Evolutionary conservation across 768 basidiomycete genomes (phyloP).

Genomic region (Russula griseocarnosa): DNA sequence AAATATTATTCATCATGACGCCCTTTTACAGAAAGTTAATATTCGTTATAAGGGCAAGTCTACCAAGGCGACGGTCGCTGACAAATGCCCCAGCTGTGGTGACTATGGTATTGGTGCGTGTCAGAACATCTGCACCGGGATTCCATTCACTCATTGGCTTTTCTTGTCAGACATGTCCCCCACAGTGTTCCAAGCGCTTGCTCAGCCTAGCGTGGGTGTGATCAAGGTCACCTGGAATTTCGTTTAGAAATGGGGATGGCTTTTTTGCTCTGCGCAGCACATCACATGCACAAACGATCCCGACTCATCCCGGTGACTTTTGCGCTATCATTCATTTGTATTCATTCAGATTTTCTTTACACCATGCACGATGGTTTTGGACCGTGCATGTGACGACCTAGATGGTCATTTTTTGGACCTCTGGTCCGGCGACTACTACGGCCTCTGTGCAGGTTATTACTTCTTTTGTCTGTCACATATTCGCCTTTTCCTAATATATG

Average conservation of each 20-base stretch:
- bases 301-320: background rate
- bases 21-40: constrained; percentile 10
- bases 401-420: constrained; percentile 10
- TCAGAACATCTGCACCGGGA: background rate
- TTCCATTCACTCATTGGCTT: background rate
- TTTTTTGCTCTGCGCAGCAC: background rate
- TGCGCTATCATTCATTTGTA: background rate
- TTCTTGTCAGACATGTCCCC: constrained; percentile 24
- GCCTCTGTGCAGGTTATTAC: constrained; percentile 9
- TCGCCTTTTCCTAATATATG: too few species aligned
- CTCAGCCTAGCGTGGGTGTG: background rate
- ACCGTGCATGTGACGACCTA: background rate
- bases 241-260: background rate
- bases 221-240: constrained; percentile 3
- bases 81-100: constrained; percentile 23
- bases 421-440: constrained; percentile 11
- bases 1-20: background rate
- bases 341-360: background rate
- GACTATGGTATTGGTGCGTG: constrained; percentile 22
- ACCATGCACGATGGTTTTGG: background rate
- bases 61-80: constrained; percentile 15
- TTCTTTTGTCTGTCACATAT: background rate
- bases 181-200: constrained; percentile 11
- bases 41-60: constrained; percentile 10
- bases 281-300: too few species aligned